Evolutionary conservation across 2,329 filamentous ascomycete genomes (phyloP).

Genomic region (Trichophyton mentagrophytes): DNA sequence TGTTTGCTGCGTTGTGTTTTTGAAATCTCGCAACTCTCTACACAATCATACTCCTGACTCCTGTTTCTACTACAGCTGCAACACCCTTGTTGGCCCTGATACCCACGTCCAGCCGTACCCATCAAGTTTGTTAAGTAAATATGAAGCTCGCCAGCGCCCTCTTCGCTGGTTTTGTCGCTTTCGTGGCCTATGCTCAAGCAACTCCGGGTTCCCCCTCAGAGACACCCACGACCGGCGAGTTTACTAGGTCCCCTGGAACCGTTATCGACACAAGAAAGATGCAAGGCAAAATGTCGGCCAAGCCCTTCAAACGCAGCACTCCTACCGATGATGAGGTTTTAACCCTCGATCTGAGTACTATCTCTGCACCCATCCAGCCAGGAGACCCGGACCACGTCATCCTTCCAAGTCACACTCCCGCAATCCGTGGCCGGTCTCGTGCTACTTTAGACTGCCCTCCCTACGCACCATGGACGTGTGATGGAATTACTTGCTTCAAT

Average conservation of each 20-base stretch:
- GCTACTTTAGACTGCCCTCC: background rate
- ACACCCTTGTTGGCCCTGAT: background rate
- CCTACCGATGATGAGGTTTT: background rate
- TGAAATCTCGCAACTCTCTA: background rate
- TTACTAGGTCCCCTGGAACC: slow-evolving; percentile 7
- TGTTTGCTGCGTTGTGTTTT: too few relatives aligned
- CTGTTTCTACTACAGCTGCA: background rate
- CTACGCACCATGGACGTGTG: slow-evolving; percentile 9
- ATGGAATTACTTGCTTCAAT: slow-evolving; percentile 10
- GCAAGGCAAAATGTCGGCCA: background rate
- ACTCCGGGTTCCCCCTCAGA: background rate
- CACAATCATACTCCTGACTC: background rate
- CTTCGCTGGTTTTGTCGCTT: background rate
- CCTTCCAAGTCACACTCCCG: background rate
- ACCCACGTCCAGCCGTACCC: background rate
- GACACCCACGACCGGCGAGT: slow-evolving; percentile 6
- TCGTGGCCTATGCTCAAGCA: slow-evolving; percentile 7
- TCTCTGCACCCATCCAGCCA: slow-evolving; percentile 7
- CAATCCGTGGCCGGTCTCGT: background rate
- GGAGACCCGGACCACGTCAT: background rate
- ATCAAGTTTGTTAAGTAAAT: background rate
- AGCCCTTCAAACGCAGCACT: background rate
- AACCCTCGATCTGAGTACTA: slow-evolving; percentile 6
- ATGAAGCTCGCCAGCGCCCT: slow-evolving; percentile 6
- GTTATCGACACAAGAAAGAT: slow-evolving; percentile 9